Conservation (phyloP, 495 filamentous ascomycete species). For the Talaromyces stipitatus region DNA sequence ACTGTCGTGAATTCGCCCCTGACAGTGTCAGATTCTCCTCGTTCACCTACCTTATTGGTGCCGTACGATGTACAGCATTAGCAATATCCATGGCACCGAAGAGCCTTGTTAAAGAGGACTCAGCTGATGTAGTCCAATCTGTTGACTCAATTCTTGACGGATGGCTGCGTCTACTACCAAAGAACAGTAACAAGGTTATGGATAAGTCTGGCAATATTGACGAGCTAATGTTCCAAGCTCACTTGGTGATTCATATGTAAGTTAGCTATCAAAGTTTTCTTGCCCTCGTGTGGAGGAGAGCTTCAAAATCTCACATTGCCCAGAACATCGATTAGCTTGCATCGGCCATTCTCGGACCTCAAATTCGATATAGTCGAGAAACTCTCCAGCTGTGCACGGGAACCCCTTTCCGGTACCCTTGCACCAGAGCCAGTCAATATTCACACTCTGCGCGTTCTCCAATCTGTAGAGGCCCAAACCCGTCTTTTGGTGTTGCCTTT, state of each 20-base stretch:
- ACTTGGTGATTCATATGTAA: slow-evolving; percentile 27
- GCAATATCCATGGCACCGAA: slow-evolving; percentile 19
- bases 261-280: background rate
- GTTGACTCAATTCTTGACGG: slow-evolving; percentile 20
- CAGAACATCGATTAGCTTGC: slow-evolving; percentile 21
- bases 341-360: slow-evolving; percentile 26
- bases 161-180: slow-evolving; percentile 21
- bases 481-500: slow-evolving; percentile 21
- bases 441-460: slow-evolving; percentile 21
- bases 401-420: slow-evolving; percentile 14
- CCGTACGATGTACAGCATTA: slow-evolving; percentile 23
- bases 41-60: slow-evolving; percentile 64
- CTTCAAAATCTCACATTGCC: background rate
- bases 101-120: slow-evolving; percentile 14
- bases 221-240: slow-evolving; percentile 30
- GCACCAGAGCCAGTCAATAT: slow-evolving; percentile 18
- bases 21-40: slow-evolving; percentile 59
- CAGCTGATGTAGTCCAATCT: slow-evolving; percentile 17
- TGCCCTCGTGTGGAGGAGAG: background rate
- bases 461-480: slow-evolving; percentile 18
- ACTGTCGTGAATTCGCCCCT: slow-evolving; percentile 56
- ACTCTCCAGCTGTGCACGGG: slow-evolving; percentile 23
- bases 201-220: slow-evolving; percentile 20
- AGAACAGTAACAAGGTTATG: slow-evolving; percentile 21
- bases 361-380: slow-evolving; percentile 20